Percentiles rank a stretch among this genome's conserved stretches.
These are phyloP conservation scores for Pichia scutulata DNA, from an alignment of 805 yeast species.

Conservation along the genomic window DNA sequence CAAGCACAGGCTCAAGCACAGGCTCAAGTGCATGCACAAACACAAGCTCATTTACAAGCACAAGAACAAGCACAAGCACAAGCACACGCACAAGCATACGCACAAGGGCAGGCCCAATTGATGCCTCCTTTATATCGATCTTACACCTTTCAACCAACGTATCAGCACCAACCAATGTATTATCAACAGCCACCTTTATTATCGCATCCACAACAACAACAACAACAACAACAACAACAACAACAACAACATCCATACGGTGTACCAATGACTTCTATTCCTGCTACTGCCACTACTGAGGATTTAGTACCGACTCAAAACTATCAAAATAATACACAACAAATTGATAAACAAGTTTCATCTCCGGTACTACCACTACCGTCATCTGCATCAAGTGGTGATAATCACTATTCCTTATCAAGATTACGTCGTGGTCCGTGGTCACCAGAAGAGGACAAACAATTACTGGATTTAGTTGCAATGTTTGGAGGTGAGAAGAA, in stretches of 20 bases:
- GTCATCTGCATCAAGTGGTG: not conserved
- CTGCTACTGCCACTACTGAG: not conserved
- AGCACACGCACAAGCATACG: not conserved
- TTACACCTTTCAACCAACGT: not conserved
- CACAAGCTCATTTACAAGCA: constrained; percentile 2
- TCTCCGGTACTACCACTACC: not conserved
- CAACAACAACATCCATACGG: not conserved
- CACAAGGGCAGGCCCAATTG: not conserved
- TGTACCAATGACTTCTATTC: not conserved
- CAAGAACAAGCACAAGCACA: constrained; percentile 6
- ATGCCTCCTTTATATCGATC: constrained; percentile 1
- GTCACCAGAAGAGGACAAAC: constrained; percentile 79
- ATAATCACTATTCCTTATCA: not conserved
- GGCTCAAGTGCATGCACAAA: constrained; percentile 5
- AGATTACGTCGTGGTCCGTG: constrained; percentile 69
- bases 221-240: not conserved
- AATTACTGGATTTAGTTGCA: constrained; percentile 59
- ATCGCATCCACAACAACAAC: not conserved
- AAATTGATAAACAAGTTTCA: not conserved
- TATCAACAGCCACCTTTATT: not conserved
- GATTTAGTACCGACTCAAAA: not conserved
- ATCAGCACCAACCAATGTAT: not conserved
- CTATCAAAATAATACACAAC: not conserved
- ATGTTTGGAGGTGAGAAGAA: constrained; percentile 59
- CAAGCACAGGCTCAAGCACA: constrained; percentile 5